phyloP scores from a whole-genome alignment of 148 eudicot genomes.

The Rhododendron ovatum region DNA sequence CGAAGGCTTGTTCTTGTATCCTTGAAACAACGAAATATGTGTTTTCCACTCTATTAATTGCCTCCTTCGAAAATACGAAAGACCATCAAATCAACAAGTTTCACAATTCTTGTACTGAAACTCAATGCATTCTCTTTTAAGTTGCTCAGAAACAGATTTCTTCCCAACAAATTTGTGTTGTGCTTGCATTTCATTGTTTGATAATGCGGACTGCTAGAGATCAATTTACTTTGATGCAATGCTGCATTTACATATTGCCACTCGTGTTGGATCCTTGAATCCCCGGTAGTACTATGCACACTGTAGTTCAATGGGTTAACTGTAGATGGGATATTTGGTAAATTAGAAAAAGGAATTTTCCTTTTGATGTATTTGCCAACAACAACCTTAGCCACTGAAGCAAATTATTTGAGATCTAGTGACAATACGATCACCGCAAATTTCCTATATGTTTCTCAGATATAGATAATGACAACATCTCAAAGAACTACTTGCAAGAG shows the following conservation, averaged over 20 bases:
- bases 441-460: slow-evolving; percentile 49
- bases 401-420: not conserved
- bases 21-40: slow-evolving; percentile 23
- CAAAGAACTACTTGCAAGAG: slow-evolving; percentile 74
- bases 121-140: not conserved
- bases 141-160: not conserved
- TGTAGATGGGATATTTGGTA: not conserved
- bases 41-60: not conserved
- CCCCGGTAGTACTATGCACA: no score
- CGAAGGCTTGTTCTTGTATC: slow-evolving; percentile 65
- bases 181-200: not conserved
- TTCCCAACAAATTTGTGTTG: not conserved
- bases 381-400: not conserved
- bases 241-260: not conserved
- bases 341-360: not conserved
- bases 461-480: slow-evolving; percentile 50
- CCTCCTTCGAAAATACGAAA: not conserved
- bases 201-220: not conserved
- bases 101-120: not conserved
- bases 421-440: not conserved
- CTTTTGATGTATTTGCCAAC: not conserved
- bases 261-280: not conserved
- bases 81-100: not conserved
- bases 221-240: not conserved
- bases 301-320: not conserved